Conservation (phyloP, 1,139 yeast species). For the Ogataea hybrid region DNA sequence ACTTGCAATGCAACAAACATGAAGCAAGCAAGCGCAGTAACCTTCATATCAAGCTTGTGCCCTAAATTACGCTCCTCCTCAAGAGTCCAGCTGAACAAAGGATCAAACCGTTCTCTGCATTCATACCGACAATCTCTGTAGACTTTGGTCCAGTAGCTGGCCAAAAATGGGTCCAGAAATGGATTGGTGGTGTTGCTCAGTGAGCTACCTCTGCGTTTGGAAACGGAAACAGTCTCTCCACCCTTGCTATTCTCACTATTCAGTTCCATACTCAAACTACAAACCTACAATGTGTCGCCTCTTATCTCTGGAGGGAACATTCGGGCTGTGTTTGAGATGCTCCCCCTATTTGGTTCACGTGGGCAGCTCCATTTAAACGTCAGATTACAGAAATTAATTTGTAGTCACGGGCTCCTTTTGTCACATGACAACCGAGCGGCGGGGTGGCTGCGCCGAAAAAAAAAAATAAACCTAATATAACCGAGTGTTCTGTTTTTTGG, state of each 20-base stretch:
- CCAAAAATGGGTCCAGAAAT: too few species aligned
- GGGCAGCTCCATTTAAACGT: neutral
- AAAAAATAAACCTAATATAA: neutral
- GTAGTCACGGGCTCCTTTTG: neutral
- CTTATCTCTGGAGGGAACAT: neutral
- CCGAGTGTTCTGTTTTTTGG: constrained; percentile 5
- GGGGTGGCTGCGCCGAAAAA: neutral
- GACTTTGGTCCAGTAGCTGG: constrained; percentile 37
- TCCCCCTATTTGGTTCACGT: constrained; percentile 4
- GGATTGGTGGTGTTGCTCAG: constrained; percentile 22
- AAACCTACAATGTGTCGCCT: neutral
- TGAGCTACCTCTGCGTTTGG: neutral
- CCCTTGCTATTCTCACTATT: neutral
- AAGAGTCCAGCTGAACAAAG: too few species aligned
- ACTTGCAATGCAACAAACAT: constrained; percentile 51
- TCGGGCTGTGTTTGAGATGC: neutral
- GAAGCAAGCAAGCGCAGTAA: constrained; percentile 45
- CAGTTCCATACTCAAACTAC: neutral
- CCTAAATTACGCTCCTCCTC: constrained; percentile 41
- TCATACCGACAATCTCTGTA: too few species aligned
- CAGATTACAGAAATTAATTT: neutral
- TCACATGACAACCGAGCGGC: neutral
- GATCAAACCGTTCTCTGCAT: too few species aligned
- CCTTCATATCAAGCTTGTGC: constrained; percentile 43
- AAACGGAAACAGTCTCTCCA: neutral